Percentiles rank a stretch among this genome's conserved stretches.
These are phyloP conservation scores for Saraca asoca DNA, from an alignment of 331 rosid genomes.

Conservation along the genomic window DNA sequence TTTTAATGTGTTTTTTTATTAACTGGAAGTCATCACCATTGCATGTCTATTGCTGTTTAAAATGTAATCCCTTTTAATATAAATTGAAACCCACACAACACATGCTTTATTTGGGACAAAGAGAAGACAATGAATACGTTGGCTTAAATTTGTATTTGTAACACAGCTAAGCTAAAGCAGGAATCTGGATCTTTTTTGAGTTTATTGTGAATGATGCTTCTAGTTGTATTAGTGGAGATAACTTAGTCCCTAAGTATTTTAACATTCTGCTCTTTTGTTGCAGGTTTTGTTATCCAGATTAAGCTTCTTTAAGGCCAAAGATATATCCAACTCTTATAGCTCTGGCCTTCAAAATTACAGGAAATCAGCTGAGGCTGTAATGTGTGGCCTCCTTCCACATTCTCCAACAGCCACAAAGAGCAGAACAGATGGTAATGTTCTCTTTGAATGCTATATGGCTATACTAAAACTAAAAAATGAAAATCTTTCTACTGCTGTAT, in stretches of 20 bases:
- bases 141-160: constrained; percentile 31
- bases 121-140: constrained; percentile 18
- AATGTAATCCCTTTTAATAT: neutral
- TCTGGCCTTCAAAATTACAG: constrained; percentile 61
- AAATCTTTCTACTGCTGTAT: constrained; percentile 18
- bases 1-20: constrained; percentile 23
- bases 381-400: constrained; percentile 81
- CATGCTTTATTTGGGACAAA: neutral
- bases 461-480: no score
- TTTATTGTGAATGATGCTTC: constrained; percentile 3
- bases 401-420: constrained; percentile 88
- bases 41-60: constrained; percentile 23
- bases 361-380: constrained; percentile 88
- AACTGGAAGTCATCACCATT: constrained; percentile 6
- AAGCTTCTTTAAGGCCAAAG: constrained; percentile 73
- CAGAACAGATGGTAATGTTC: constrained; percentile 75
- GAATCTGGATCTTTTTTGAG: constrained; percentile 22
- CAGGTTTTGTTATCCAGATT: constrained; percentile 92
- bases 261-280: constrained; percentile 29
- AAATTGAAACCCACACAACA: constrained; percentile 10
- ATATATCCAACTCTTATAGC: constrained; percentile 43
- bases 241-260: constrained; percentile 10
- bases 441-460: constrained; percentile 33
- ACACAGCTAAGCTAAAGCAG: constrained; percentile 7
- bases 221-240: constrained; percentile 1